Evolutionary conservation across 2,329 filamentous ascomycete genomes (phyloP).

Genomic region (Penicillium sp.): DNA sequence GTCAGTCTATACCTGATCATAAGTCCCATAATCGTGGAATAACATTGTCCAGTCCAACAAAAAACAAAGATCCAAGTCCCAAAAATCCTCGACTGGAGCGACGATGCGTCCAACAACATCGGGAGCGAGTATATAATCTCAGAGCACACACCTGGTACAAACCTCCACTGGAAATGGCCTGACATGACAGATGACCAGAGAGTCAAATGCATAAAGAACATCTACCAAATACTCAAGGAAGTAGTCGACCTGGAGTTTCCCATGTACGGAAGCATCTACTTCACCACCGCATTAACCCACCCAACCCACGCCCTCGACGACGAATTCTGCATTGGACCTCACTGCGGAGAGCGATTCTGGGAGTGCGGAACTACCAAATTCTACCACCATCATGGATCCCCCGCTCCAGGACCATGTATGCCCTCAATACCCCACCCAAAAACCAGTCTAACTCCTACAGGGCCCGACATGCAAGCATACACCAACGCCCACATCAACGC

Average conservation of each 20-base stretch:
- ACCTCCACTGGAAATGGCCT: constrained; percentile 34
- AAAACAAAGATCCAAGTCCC: background rate
- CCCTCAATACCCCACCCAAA: constrained; percentile 10
- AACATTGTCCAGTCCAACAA: background rate
- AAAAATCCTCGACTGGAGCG: constrained; percentile 22
- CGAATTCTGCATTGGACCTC: constrained; percentile 33
- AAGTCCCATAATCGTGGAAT: background rate
- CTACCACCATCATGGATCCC: constrained; percentile 28
- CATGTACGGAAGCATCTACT: constrained; percentile 40
- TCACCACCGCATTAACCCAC: constrained; percentile 15
- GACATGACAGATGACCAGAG: constrained; percentile 24
- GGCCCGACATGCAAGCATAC: constrained; percentile 35
- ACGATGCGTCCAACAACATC: constrained; percentile 30
- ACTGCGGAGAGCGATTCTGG: constrained; percentile 31
- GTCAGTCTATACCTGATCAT: constrained; percentile 24
- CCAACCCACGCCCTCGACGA: constrained; percentile 19
- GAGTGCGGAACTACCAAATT: constrained; percentile 25
- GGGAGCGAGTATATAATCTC: constrained; percentile 43
- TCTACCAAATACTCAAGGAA: constrained; percentile 5
- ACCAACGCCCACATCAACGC: constrained; percentile 40
- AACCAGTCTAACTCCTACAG: constrained; percentile 25
- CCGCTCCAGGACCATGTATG: constrained; percentile 44
- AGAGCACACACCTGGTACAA: constrained; percentile 35
- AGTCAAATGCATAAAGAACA: constrained; percentile 4
- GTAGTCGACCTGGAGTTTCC: constrained; percentile 29